Percentiles rank a stretch among this genome's conserved stretches.
Evolutionary conservation across 352 stramenopile genomes (phyloP).

Genomic region (Salisapilia sapeloensis): DNA sequence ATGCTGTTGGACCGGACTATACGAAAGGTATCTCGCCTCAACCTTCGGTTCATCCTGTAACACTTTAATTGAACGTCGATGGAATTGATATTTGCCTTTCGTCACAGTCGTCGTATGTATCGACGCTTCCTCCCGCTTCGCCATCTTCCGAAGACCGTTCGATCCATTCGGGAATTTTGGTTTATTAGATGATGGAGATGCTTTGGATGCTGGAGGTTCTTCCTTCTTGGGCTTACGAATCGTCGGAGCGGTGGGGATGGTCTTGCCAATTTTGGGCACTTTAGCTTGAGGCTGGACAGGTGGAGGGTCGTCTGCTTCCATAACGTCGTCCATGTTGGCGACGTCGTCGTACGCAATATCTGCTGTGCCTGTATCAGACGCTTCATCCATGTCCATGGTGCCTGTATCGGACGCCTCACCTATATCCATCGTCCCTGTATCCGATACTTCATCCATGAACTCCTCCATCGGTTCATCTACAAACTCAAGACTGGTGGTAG

Average conservation of each 20-base stretch:
- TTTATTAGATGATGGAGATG: background rate
- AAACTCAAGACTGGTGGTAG: no score
- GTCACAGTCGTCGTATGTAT: slow-evolving; percentile 12
- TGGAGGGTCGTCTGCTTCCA: no score
- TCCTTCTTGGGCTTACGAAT: no score
- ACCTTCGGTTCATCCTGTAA: slow-evolving; percentile 7
- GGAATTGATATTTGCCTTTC: slow-evolving; percentile 19
- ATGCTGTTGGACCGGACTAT: no score
- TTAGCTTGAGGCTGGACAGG: no score
- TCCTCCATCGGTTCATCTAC: no score
- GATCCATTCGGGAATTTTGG: slow-evolving; percentile 12
- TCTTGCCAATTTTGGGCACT: no score
- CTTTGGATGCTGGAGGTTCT: slow-evolving; percentile 1
- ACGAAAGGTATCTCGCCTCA: slow-evolving; percentile 26
- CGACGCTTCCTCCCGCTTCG: slow-evolving; percentile 2
- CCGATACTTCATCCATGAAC: no score
- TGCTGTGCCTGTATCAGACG: slow-evolving; percentile 14
- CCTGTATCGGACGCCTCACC: no score
- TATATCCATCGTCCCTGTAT: no score
- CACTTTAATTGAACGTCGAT: slow-evolving; percentile 26
- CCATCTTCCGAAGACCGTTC: slow-evolving; percentile 20
- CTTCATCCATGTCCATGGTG: background rate
- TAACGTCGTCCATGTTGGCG: no score
- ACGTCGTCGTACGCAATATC: slow-evolving; percentile 15
- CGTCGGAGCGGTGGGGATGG: no score